Base-by-base conservation (phyloP, 768 basidiomycete species). In the Lentinula aciculospora region DNA sequence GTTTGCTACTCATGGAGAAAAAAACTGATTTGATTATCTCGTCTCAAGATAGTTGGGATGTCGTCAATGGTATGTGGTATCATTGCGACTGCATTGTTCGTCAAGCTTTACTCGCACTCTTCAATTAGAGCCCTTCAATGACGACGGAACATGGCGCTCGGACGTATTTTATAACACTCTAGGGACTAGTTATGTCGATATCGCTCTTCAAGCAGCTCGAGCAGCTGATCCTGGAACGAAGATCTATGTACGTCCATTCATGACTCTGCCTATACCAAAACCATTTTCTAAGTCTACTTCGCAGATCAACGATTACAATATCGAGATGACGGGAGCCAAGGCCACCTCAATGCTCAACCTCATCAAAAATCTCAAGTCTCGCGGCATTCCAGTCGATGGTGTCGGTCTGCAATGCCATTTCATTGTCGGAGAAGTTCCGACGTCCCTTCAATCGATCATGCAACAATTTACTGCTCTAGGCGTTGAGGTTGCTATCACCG, bases 401-500 rank as follows among this genome's bases (percentile, higher is more conserved):
- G 71, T 88, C 46, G 85, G 85, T 57, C 72, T 85, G 55, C 80
- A 86, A 69, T 69, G 73, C 51, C 85, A 86, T 67, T 72, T 85
- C 60, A 80, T 83, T 63, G 78, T 85, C 27, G 84, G 83, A 21
- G 63, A 77, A 60, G 73, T 86, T 15, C 81, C 83, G 59, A 61
- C 60, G 4, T 58, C 70, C 10, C 66, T 87, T 49, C 71, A 77
- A 56, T 66, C 73, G 2, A 80, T 81, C 58, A 69, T 85, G 56
- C 65, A 77, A 59, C 72, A 76, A 50, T 80, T 87, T 65, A 76
- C 80, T 12, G 77, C 77, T 10, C 78, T 86, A 27, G 84, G 86
- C 3, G 71, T 88, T 42, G 85, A 87, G 62, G 81, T 86, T 25
- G 85, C 84, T 9, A 79, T 86, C 62, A 88, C 86, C 2, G 86